These are phyloP conservation scores for Suhomyces vadensis DNA, from an alignment of 805 yeast genomes.

Conservation along the genomic window DNA sequence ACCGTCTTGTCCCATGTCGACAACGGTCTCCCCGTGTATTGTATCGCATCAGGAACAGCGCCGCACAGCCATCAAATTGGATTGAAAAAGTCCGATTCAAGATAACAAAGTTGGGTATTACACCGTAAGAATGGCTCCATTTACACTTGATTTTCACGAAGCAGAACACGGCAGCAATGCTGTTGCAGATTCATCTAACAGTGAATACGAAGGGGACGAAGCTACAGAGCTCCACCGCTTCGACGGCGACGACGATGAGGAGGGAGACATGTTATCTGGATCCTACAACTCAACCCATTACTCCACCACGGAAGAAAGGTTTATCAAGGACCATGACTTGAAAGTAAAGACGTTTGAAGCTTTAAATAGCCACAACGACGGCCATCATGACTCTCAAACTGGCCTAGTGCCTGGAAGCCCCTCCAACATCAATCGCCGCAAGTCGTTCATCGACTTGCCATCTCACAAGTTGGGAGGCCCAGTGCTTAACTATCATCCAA, in stretches of 20 bases:
- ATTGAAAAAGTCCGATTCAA: background rate
- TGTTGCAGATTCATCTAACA: background rate
- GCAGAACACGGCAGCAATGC: background rate
- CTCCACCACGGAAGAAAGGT: conserved; percentile 64
- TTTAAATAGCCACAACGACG: conserved; percentile 25
- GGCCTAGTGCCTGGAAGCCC: conserved; percentile 28
- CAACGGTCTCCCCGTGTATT: no score
- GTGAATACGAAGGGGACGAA: background rate
- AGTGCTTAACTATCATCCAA: conserved; percentile 19
- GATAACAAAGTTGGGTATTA: background rate
- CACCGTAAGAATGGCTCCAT: conserved; percentile 7
- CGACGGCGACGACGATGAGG: conserved; percentile 8
- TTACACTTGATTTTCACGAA: conserved; percentile 5
- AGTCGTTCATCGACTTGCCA: conserved; percentile 43
- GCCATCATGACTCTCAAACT: conserved; percentile 3
- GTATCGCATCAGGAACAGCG: background rate
- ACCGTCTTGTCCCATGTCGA: no score
- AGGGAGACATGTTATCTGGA: conserved; percentile 30
- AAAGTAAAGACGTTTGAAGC: conserved; percentile 60
- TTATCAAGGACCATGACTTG: conserved; percentile 65
- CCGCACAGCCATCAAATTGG: conserved; percentile 1
- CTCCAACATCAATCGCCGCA: conserved; percentile 20
- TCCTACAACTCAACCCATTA: conserved; percentile 53
- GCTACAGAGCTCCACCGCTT: conserved; percentile 7
- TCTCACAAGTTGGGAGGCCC: conserved; percentile 12